Evolutionary conservation across 2,329 filamentous ascomycete genomes (phyloP), one percentile per base, ranked within the genome.

Genomic region (Aspergillus fructus): DNA sequence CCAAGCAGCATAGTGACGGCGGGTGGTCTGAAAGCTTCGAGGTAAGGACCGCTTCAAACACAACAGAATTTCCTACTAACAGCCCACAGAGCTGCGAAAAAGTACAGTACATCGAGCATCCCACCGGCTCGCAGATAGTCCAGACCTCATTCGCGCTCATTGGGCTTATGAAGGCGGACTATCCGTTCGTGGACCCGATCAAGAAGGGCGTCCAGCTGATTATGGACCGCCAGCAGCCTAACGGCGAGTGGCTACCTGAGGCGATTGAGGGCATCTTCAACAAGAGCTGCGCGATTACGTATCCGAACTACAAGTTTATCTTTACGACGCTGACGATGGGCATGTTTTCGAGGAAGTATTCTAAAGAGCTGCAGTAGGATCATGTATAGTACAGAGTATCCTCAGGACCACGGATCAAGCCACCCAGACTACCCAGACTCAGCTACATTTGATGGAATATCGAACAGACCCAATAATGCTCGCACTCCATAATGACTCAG

Each of bases 181-280:
- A 91, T 68, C 90, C 92, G 0, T 79, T 97, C 61, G 78, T 85
- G 42, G 86, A 85, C 67, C 87, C 86, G 1, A 79, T 99, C 42
- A 83, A 84, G 67, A 88, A 81, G 64, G 94, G 89, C 2, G 81
- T 96, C 68, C 85, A 83, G 71, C 79, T 97, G 67, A 84, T 99
- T 61, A 93, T 97, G 87, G 77, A 83, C 30, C 84, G 93, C 48
- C 94, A 99, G 78, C 88, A 91, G 74, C 71, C 80, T 3, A 96
- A 96, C 69, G 94, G 94, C 34, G 93, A 97, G 77, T 99, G 94
- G 94, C 72, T 89, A 64, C 93, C 96, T 71, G 94, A 97, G 75
- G 88, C 89, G 0, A 97, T 99, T 66, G 94, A 99, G 74, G 94
- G 94, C 2, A 94, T 99, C 11, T 99, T 99, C 77, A 99, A 97